phyloP scores from a whole-genome alignment of 2,329 filamentous ascomycete species.

The Fusarium cyanostomum region DNA sequence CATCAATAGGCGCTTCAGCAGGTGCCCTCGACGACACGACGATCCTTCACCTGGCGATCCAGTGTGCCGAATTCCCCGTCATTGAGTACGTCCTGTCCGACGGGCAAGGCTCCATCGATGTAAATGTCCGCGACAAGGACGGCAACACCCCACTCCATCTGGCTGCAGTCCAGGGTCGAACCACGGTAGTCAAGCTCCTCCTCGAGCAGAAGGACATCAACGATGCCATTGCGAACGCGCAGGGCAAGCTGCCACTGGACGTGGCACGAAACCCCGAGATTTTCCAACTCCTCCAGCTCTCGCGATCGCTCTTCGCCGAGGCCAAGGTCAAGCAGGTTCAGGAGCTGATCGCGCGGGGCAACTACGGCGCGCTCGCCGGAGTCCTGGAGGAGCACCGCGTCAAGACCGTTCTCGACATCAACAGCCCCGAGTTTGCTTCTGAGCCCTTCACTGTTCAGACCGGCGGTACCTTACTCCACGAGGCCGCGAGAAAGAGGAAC shows the following conservation, averaged over 20 bases:
- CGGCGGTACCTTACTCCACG: conserved; percentile 93
- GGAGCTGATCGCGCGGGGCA: conserved; percentile 73
- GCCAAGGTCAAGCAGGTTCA: conserved; percentile 86
- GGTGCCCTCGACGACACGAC: conserved; percentile 80
- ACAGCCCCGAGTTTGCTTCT: conserved; percentile 87
- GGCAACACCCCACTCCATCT: conserved; percentile 94
- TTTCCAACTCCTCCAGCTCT: conserved; percentile 92
- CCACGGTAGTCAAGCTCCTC: conserved; percentile 81
- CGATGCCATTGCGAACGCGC: conserved; percentile 85
- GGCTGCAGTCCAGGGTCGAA: conserved; percentile 83
- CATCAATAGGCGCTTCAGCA: conserved; percentile 58
- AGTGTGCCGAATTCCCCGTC: conserved; percentile 91
- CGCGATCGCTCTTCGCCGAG: conserved; percentile 89
- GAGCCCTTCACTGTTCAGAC: conserved; percentile 79
- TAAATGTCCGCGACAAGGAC: conserved; percentile 91
- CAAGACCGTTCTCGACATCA: conserved; percentile 89
- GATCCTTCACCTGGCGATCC: conserved; percentile 90
- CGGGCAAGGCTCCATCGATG: conserved; percentile 72
- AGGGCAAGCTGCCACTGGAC: conserved; percentile 86
- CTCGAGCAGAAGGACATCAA: conserved; percentile 87
- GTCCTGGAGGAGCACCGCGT: conserved; percentile 86
- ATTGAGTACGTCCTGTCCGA: conserved; percentile 94
- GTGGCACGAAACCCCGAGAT: conserved; percentile 92
- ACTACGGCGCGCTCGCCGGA: conserved; percentile 81
- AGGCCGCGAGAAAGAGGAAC: conserved; percentile 89